These are phyloP conservation scores for Eimeria sp. DNA, from an alignment of 169 alveolate genomes.

Conservation along the genomic window DNA sequence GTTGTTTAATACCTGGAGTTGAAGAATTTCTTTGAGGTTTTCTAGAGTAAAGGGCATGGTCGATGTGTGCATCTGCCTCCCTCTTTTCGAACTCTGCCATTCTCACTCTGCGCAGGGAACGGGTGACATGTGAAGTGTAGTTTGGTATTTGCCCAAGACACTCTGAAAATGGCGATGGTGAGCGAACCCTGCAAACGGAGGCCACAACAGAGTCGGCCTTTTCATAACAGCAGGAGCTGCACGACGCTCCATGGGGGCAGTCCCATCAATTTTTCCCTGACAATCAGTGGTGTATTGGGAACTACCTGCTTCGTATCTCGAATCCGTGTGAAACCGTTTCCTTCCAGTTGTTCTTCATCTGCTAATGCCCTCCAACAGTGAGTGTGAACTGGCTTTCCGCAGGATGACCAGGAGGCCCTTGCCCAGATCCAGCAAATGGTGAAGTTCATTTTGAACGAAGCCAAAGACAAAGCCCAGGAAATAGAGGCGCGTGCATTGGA, in stretches of 20 bases:
- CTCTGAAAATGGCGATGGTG: slow-evolving; percentile 76
- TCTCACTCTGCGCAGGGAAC: slow-evolving; percentile 19
- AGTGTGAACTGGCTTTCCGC: neutral
- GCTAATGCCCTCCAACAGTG: neutral
- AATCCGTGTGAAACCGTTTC: neutral
- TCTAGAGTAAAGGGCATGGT: neutral
- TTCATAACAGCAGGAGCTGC: neutral
- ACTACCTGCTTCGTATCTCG: neutral
- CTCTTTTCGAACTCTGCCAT: neutral
- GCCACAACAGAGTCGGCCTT: too few relatives aligned
- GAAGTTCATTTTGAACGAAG: slow-evolving; percentile 96
- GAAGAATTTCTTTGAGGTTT: neutral
- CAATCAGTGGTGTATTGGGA: neutral
- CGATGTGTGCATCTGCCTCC: neutral
- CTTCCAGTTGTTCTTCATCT: neutral
- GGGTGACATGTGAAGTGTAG: slow-evolving; percentile 72
- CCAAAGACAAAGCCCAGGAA: slow-evolving; percentile 96
- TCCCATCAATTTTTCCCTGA: neutral
- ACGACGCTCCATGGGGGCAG: neutral
- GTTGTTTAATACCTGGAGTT: neutral
- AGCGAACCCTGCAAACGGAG: neutral
- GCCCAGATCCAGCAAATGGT: slow-evolving; percentile 97
- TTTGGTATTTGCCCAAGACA: neutral
- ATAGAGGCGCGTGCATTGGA: slow-evolving; percentile 96
- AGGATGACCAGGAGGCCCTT: slow-evolving; percentile 96